phyloP scores from a whole-genome alignment of 2,329 filamentous ascomycete species.

The Graphilbum ipis-grandicollis region DNA sequence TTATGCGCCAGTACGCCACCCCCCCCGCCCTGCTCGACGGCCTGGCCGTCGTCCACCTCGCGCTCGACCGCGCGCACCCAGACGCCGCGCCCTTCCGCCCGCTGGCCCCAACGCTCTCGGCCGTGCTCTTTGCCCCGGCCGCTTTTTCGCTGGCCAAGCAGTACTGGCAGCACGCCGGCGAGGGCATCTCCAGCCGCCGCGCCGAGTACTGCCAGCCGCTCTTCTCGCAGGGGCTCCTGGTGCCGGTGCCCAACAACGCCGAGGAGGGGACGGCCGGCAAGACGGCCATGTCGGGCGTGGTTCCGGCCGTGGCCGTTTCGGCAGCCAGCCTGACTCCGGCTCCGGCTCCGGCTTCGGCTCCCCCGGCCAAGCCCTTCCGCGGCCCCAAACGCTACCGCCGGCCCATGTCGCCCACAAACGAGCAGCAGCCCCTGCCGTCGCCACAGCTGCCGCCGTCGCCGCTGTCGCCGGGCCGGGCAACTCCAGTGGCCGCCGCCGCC shows the following conservation, averaged over 20 bases:
- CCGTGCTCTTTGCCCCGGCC: slow-evolving; percentile 53
- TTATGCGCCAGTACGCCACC: slow-evolving; percentile 42
- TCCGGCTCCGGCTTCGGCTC: slow-evolving; percentile 8
- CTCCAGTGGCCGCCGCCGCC: slow-evolving; percentile 4
- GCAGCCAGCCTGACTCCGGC: background rate
- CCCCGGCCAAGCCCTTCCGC: slow-evolving; percentile 30
- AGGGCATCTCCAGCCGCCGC: slow-evolving; percentile 77
- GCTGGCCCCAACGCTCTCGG: slow-evolving; percentile 43
- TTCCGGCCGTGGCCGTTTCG: background rate
- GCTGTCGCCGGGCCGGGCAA: slow-evolving; percentile 1
- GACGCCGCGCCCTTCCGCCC: slow-evolving; percentile 32
- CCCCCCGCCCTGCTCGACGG: slow-evolving; percentile 29
- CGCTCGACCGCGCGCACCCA: slow-evolving; percentile 38
- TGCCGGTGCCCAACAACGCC: slow-evolving; percentile 12
- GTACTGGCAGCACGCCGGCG: slow-evolving; percentile 94
- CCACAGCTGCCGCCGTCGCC: background rate
- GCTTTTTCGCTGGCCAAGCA: slow-evolving; percentile 64
- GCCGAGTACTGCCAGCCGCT: slow-evolving; percentile 76
- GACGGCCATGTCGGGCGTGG: background rate
- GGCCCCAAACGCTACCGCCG: slow-evolving; percentile 72
- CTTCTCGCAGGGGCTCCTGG: slow-evolving; percentile 48
- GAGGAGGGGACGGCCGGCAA: background rate
- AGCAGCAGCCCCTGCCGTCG: slow-evolving; percentile 2
- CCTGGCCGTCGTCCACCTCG: slow-evolving; percentile 43
- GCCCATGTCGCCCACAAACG: slow-evolving; percentile 19